phyloP scores from a whole-genome alignment of 108 stramenopile genomes.

The Cyclotella kingstonii region DNA sequence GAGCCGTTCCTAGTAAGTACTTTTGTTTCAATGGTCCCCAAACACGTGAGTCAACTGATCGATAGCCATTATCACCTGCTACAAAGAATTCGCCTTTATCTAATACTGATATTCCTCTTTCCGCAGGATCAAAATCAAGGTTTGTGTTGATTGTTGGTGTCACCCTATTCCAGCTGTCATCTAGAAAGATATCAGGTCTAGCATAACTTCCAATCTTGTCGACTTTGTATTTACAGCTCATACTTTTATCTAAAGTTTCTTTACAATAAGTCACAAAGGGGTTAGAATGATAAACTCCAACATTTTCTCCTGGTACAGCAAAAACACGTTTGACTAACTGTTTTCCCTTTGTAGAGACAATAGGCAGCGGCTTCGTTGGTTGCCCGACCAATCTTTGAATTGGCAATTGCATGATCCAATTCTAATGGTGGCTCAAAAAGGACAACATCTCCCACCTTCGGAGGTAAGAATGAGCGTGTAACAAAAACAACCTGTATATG shows the following conservation, averaged over 20 bases:
- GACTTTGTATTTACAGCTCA: constrained; percentile 33
- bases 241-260: constrained; percentile 5
- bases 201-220: constrained; percentile 50
- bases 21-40: constrained; percentile 59
- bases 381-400: constrained; percentile 39
- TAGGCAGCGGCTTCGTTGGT: constrained; percentile 12
- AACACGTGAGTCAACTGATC: constrained; percentile 60
- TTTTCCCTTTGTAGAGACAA: constrained; percentile 49
- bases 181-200: constrained; percentile 49
- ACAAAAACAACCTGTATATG: constrained; percentile 53
- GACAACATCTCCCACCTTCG: constrained; percentile 53
- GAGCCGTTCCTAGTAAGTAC: constrained; percentile 56
- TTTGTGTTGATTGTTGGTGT: constrained; percentile 30
- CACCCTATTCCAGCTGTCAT: constrained; percentile 54
- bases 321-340: constrained; percentile 68
- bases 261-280: constrained; percentile 41
- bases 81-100: constrained; percentile 55
- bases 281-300: constrained; percentile 48
- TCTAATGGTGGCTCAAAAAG: constrained; percentile 61
- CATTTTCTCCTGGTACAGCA: constrained; percentile 49
- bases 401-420: constrained; percentile 42
- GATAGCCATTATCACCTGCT: constrained; percentile 59
- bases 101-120: constrained; percentile 2
- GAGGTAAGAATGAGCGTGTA: constrained; percentile 43
- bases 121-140: background rate